Evolutionary conservation across 805 yeast species (phyloP).

Genomic region (Candida parachauliodes): DNA sequence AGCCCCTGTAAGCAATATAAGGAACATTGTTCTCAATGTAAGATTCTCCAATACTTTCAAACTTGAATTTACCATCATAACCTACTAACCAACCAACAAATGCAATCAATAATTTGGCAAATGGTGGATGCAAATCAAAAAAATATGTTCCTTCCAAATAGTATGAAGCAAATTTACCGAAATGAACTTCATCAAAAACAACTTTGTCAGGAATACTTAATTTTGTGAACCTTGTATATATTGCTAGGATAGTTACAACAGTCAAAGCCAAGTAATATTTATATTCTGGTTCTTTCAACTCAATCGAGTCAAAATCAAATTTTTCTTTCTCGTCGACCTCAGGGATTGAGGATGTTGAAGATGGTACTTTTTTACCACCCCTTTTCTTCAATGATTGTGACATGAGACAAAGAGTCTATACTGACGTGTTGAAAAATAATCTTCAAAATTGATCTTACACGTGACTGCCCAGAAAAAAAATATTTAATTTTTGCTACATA

Average conservation of each 20-base stretch:
- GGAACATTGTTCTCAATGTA: conserved; percentile 81
- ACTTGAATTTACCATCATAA: conserved; percentile 88
- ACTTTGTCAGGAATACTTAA: conserved; percentile 69
- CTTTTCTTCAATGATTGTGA: conserved; percentile 27
- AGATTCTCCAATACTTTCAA: conserved; percentile 82
- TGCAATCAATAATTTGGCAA: conserved; percentile 91
- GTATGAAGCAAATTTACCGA: conserved; percentile 81
- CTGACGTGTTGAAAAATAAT: conserved; percentile 15
- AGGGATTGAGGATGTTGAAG: background rate
- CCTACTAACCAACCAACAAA: conserved; percentile 85
- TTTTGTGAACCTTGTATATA: conserved; percentile 54
- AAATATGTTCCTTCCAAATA: conserved; percentile 87
- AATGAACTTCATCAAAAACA: conserved; percentile 84
- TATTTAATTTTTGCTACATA: too few relatives aligned
- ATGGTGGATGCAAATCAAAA: conserved; percentile 97
- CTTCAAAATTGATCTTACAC: too few relatives aligned
- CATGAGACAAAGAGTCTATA: conserved; percentile 17
- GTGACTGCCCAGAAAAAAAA: background rate
- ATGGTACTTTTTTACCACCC: conserved; percentile 18
- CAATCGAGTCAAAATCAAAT: conserved; percentile 5
- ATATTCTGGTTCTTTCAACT: conserved; percentile 24
- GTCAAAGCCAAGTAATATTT: conserved; percentile 33
- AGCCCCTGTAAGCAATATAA: conserved; percentile 74
- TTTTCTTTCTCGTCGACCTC: conserved; percentile 5
- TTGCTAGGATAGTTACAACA: conserved; percentile 40